Percentiles rank a stretch among this genome's conserved stretches.
Evolutionary conservation across 495 filamentous ascomycete species (phyloP).

Genomic region (Umbilicaria muhlenbergii): DNA sequence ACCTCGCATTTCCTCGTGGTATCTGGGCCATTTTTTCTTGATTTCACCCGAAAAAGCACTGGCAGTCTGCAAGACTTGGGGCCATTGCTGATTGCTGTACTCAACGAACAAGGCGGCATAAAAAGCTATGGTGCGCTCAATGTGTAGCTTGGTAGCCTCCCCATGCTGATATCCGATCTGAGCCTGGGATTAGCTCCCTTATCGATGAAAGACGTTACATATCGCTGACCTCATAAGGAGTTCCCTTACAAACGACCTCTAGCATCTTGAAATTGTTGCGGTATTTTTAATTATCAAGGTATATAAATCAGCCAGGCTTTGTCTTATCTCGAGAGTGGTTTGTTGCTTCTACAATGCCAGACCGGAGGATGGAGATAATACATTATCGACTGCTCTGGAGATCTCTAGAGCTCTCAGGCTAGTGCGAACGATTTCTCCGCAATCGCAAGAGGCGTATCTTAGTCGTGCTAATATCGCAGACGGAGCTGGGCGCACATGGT

Average conservation of each 20-base stretch:
- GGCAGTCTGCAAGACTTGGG: slow-evolving; percentile 27
- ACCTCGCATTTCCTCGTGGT: slow-evolving; percentile 36
- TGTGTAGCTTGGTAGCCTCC: slow-evolving; percentile 22
- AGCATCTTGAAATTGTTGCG: not conserved
- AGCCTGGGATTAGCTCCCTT: not conserved
- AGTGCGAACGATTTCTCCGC: no score
- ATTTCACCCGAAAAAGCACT: slow-evolving; percentile 28
- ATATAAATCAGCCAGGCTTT: no score
- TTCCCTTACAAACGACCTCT: slow-evolving; percentile 1
- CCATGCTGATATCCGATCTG: slow-evolving; percentile 44
- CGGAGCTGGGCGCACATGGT: no score
- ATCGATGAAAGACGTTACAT: not conserved
- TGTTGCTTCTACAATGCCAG: no score
- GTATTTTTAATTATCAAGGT: no score
- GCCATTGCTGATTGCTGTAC: slow-evolving; percentile 32
- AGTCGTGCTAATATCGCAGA: no score
- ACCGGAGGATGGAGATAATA: no score
- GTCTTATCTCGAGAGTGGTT: no score
- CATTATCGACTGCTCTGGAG: no score
- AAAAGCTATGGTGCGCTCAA: slow-evolving; percentile 31
- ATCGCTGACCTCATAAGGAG: slow-evolving; percentile 1
- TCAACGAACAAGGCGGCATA: slow-evolving; percentile 35
- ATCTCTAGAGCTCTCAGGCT: no score
- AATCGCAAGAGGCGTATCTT: no score
- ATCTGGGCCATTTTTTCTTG: slow-evolving; percentile 23